Base-by-base conservation (phyloP, 2,329 filamentous ascomycete species). In the Plenodomus tracheiphilus region DNA sequence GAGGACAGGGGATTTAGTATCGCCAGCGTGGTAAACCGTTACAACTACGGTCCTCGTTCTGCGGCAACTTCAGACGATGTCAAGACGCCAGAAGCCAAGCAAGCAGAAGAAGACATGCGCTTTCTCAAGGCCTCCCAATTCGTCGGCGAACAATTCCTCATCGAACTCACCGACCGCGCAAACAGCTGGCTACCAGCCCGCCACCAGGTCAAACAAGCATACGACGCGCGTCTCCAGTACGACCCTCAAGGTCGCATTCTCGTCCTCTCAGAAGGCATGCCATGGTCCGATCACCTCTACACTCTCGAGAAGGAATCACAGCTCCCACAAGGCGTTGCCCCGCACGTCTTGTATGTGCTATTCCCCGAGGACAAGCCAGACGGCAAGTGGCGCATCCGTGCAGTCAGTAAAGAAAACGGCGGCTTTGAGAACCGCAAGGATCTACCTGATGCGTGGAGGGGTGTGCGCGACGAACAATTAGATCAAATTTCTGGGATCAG, bases 221-320 rank as follows among this genome's bases (percentile, higher is more conserved):
- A 94, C 70, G 77, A 80, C 28, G 81, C 81, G 56, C 85, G 93
- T 46, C 69, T 75, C 21, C 78, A 87, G 59, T 82, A 85, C 67
- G 89, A 96, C 69, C 66, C 85, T 9, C 77, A 86, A 57, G 92
- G 92, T 47, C 85, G 90, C 54, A 84, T 97, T 51, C 79, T 97
- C 64, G 86, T 97, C 20, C 81, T 99, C 11, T 72, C 74, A 47
- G 85, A 89, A 69, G 85, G 88, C 49, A 88, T 93, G 52, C 93
- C 93, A 2, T 97, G 94, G 94, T 94, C 96, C 72, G 93, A 97
- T 67, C 94, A 99, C 73, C 81, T 99, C 16, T 97, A 96, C 77
- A 85, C 82, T 16, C 82, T 97, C 21, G 94, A 99, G 61, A 81
- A 86, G 66, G 73, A 77, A 41, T 71, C 68, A 8, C 71, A 68